These are phyloP conservation scores for Sporothrix luriei DNA, from an alignment of 2,329 filamentous ascomycete genomes.

Conservation along the genomic window DNA sequence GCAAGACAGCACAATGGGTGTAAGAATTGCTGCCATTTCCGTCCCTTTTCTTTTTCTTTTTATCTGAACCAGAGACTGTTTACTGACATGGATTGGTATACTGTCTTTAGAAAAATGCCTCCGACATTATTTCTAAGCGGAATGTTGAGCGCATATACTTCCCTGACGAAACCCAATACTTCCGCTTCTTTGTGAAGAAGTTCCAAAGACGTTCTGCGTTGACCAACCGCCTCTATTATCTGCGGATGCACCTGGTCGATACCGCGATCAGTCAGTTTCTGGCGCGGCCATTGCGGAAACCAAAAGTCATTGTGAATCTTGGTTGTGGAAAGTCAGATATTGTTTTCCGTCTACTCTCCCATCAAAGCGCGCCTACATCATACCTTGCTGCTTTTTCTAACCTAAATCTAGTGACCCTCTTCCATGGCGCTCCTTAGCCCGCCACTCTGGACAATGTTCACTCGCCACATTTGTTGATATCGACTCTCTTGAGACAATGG, in stretches of 20 bases:
- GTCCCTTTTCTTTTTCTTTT: background rate
- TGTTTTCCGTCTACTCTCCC: background rate
- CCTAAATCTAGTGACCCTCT: slow-evolving; percentile 69
- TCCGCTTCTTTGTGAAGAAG: slow-evolving; percentile 84
- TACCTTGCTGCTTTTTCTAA: slow-evolving; percentile 11
- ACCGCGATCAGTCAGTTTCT: slow-evolving; percentile 74
- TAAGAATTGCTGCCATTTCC: background rate
- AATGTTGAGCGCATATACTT: slow-evolving; percentile 91
- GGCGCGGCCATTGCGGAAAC: slow-evolving; percentile 51
- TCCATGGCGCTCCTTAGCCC: slow-evolving; percentile 77
- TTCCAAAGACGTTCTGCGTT: slow-evolving; percentile 80
- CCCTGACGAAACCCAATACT: slow-evolving; percentile 75
- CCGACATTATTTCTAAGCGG: slow-evolving; percentile 88
- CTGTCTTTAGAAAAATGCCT: slow-evolving; percentile 72
- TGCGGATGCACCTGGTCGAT: slow-evolving; percentile 82
- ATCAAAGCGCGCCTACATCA: background rate
- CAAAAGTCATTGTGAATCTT: slow-evolving; percentile 78
- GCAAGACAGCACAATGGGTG: background rate
- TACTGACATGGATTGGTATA: background rate
- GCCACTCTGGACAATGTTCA: slow-evolving; percentile 61
- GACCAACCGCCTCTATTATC: slow-evolving; percentile 87
- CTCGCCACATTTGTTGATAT: slow-evolving; percentile 76
- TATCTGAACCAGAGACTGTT: background rate
- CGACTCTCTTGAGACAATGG: slow-evolving; percentile 80
- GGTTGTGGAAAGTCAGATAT: slow-evolving; percentile 82